Evolutionary conservation across 768 basidiomycete species (phyloP), one percentile per base, ranked within the genome.

Genomic region (Chalciporus sphaerocephalus): DNA sequence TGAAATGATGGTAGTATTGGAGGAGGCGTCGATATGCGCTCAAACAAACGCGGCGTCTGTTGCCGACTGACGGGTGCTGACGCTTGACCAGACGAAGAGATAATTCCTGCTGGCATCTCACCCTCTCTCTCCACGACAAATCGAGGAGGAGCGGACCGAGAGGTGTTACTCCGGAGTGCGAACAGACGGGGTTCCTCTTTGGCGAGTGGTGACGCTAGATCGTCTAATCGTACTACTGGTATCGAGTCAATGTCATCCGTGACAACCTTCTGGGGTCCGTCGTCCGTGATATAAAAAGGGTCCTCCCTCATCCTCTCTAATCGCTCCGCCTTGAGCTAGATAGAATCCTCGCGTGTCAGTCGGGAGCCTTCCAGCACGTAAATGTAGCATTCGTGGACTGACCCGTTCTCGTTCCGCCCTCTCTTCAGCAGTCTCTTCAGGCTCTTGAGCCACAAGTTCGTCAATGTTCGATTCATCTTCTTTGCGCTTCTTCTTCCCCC

Each of bases 251-350:
- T 53, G 58, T 96, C 91, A 11, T 80, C 76, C 7, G 66, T 50
- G 3, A 22, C 32, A 21, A 44, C 43, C 44, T 65, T 70, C 52
- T 72, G 59, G 1, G 78, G 70, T 43, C 62, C 68, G 33, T 80
- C 78, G 52, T 89, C 86, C 30, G 83, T 74, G 52, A 96, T 83
- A 65, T 96, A 94, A 68, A 92, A 96, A 4, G 94, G 93, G 60
- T 98, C 92, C 51, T 92, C 88, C 32, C 80, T 79, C 51, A 84
- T 72, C 48, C 84, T 80, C 40, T 85, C 92, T 38, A 83, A 68
- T 23, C 90, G 76, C 54, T 87, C 90, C 21, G 79, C 83, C 54
- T 81, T 84, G 36, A 80, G 75, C 92, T 96, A 54, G 25, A 38
- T 96, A 55, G 27, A 40, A 47, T 24, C 20, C 20, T 38, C 5